Base-by-base conservation (phyloP, 2,329 filamentous ascomycete species). In the Cyclaneusma minus region DNA sequence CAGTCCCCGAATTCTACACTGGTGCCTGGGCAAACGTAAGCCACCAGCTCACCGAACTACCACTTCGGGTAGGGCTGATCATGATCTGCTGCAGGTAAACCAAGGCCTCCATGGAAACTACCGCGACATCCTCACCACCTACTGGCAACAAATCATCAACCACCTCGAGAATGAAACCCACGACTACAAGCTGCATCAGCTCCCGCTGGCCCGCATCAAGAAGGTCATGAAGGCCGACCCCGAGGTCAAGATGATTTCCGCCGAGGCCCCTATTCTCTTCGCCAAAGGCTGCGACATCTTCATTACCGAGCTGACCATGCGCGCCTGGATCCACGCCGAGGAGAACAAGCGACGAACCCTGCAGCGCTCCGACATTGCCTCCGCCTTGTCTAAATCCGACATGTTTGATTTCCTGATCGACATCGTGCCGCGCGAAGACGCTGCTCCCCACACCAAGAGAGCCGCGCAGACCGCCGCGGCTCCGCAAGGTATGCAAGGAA, bases 381-480 rank as follows among this genome's bases (percentile, higher is more conserved):
- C 84, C 7, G 89, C 89, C 9, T 64, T 98, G 13, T 80, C 83
- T 33, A 98, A 98, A 56, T 94, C 84, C 13, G 89, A 98, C 58
- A 98, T 98, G 89, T 98, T 98, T 52, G 89, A 98, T 57, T 98
- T 98, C 56, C 64, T 98, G 32, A 98, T 98, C 49, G 89, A 98
- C 48, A 98, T 98, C 35, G 89, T 98, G 5, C 89, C 89, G 3
- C 76, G 89, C 27, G 89, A 98, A 51, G 89, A 98, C 52, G 84
- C 87, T 18, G 68, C 80, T 7, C 73, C 78, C 13, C 83, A 85
- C 48, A 70, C 84, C 21, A 94, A 93, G 58, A 66, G 85, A 37
- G 63, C 73, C 5, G 62, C 45, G 23, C 62, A 18, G 50, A 55
- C 40, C 35, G 55, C 52, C 47, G 34, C 55, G 43, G 36, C 52